phyloP scores from a whole-genome alignment of 208 protist species.

The Leishmania gerbilli region DNA sequence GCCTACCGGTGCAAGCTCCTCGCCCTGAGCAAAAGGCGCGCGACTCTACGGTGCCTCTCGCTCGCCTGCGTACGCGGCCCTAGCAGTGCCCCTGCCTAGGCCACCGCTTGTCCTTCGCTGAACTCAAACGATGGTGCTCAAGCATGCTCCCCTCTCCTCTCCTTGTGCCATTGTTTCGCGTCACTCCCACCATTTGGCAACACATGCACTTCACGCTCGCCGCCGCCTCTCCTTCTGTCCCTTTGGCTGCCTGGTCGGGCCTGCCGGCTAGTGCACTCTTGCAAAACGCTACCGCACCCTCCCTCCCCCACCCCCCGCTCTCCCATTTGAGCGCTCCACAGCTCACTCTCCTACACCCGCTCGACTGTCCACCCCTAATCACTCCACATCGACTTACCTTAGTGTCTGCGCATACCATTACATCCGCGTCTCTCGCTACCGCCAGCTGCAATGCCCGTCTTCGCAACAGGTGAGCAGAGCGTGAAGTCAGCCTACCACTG shows the following conservation, averaged over 20 bases:
- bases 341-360: not conserved
- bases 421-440: not conserved
- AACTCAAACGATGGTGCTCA: not conserved
- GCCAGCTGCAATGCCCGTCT: constrained; percentile 17
- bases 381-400: not conserved
- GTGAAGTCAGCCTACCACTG: constrained; percentile 87
- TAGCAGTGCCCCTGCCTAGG: not conserved
- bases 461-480: constrained; percentile 24
- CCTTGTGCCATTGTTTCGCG: not conserved
- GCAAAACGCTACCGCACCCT: not conserved
- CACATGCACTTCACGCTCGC: not conserved
- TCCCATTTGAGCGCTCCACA: not conserved
- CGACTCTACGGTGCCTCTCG: not conserved
- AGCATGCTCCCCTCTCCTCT: not conserved
- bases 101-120: not conserved
- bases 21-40: not conserved
- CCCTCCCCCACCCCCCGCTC: not conserved
- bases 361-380: too few species aligned
- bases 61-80: not conserved
- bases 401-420: not conserved
- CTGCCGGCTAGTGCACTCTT: not conserved
- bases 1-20: not conserved
- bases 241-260: not conserved
- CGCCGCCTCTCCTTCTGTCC: not conserved
- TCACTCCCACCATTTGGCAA: not conserved